phyloP scores from a whole-genome alignment of 2,329 filamentous ascomycete species.

The Rosellinia necatrix region DNA sequence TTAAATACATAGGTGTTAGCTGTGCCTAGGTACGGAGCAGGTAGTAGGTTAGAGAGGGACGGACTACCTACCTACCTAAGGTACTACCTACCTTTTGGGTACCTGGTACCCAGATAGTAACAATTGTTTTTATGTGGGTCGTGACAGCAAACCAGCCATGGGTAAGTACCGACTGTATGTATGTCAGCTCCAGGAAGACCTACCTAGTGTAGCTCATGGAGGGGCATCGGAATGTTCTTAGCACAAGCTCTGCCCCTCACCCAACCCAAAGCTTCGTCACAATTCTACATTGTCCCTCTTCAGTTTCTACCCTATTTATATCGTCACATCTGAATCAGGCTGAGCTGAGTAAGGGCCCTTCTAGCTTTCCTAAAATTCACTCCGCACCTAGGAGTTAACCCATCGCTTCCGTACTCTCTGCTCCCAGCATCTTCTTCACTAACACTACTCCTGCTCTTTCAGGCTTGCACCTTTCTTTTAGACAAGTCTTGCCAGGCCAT shows the following conservation, averaged over 20 bases:
- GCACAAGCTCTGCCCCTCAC: constrained; percentile 21
- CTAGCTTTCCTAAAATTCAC: not conserved
- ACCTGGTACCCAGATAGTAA: too few relatives aligned
- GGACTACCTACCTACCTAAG: too few relatives aligned
- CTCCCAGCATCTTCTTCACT: constrained; percentile 6
- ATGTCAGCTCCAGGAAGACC: not conserved
- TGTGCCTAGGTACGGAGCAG: too few relatives aligned
- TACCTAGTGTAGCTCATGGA: not conserved
- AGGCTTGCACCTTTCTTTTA: too few relatives aligned
- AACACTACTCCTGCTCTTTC: not conserved
- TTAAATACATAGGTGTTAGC: too few relatives aligned
- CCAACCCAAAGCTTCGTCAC: constrained; percentile 12
- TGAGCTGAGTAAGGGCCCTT: constrained; percentile 25
- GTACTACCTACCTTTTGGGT: too few relatives aligned
- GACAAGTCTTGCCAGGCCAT: not conserved
- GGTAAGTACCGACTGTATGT: not conserved
- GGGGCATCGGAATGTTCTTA: not conserved
- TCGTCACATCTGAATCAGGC: not conserved
- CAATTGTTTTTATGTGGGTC: constrained; percentile 13
- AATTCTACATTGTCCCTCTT: constrained; percentile 5
- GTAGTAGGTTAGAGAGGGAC: too few relatives aligned
- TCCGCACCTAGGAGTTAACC: not conserved
- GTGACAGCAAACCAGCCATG: constrained; percentile 15
- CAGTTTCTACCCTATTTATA: not conserved
- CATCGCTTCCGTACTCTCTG: not conserved